A percentile compares a stretch with the other conserved stretches of the same genome.
Conservation (phyloP, 2,329 filamentous ascomycete genomes). For the Fusarium proliferatum region DNA sequence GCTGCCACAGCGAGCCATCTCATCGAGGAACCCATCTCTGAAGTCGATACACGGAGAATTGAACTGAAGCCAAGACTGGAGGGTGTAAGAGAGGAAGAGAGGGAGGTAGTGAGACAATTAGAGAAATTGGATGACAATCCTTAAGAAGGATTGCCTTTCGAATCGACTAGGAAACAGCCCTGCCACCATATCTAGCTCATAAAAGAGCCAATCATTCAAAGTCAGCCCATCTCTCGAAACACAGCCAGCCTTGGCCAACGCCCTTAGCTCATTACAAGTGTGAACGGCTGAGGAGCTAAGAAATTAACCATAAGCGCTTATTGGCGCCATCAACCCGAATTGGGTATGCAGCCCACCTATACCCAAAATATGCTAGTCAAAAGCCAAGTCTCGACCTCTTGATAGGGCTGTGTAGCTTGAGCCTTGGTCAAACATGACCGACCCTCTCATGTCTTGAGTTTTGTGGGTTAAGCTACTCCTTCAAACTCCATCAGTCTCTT, state of each 20-base stretch:
- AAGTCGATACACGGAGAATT: background rate
- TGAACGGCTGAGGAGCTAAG: constrained; percentile 5
- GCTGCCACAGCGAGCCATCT: constrained; percentile 22
- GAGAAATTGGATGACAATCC: background rate
- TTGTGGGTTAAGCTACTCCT: background rate
- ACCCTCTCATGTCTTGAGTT: background rate
- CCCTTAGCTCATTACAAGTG: constrained; percentile 3
- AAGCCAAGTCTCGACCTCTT: background rate
- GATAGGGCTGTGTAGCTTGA: background rate
- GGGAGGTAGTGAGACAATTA: background rate
- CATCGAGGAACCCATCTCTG: constrained; percentile 18
- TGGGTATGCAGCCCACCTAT: background rate
- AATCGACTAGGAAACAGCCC: constrained; percentile 9
- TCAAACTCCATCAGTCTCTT: background rate
- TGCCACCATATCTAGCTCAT: background rate
- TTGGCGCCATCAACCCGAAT: background rate
- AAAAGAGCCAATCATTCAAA: constrained; percentile 5
- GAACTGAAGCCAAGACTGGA: background rate
- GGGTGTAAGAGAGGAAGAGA: background rate
- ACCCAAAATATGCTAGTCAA: background rate
- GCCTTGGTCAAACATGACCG: background rate
- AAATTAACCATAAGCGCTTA: constrained; percentile 5
- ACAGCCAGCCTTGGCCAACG: background rate
- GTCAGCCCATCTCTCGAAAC: constrained; percentile 14
- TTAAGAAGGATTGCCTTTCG: background rate